Evolutionary conservation across 176 grass and related monocot species (phyloP), one percentile per base, ranked within the genome.

Genomic region (Saccharum spontaneum): DNA sequence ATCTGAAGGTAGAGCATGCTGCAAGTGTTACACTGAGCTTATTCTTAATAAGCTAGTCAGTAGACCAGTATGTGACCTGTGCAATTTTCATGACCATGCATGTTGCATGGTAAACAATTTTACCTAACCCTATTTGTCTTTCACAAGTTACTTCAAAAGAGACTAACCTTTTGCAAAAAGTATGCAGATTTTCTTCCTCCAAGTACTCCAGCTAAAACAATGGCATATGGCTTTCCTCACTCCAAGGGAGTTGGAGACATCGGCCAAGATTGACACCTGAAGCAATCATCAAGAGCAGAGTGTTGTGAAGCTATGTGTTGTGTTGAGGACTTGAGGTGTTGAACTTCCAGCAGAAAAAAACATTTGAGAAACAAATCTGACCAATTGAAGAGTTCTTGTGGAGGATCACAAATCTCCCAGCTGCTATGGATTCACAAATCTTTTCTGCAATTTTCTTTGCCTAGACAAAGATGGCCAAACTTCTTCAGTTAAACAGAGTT

Each of bases 21-120:
- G 79, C 90, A 37, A 94, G 50, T 87, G 74, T 91, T 79, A 87
- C 82, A 82, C 34, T 89, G 61, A 90, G 59, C 76, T 89, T 67
- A 79, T 90, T 88, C 73, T 87, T 84, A 50, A 81, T 43, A 82
- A 95, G 76, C 79, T 67, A 88, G 64, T 84, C 85, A 52, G 73
- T 60, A 84, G 86, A 76, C 85, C 79, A 90, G 65, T 82, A 87
- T 13, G 85, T 70, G 79, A 88, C 60, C 71, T 86, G 17, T 57
- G 34, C 0, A 14, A 59, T 59, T 24, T 34, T 45, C 73, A 74
- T 31, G 43, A 28, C 6, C 41, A 72, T 72, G 17, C 17, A 55
- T 57, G 54, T 37, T 37, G 9, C 4, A 12, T 41, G 18, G 67
- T 41, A 41, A 70, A 70, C 10, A 20, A 10, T 70, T 70, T 70